These are phyloP conservation scores for Abortiporus biennis DNA, from an alignment of 1,284 basidiomycete genomes.

Conservation along the genomic window DNA sequence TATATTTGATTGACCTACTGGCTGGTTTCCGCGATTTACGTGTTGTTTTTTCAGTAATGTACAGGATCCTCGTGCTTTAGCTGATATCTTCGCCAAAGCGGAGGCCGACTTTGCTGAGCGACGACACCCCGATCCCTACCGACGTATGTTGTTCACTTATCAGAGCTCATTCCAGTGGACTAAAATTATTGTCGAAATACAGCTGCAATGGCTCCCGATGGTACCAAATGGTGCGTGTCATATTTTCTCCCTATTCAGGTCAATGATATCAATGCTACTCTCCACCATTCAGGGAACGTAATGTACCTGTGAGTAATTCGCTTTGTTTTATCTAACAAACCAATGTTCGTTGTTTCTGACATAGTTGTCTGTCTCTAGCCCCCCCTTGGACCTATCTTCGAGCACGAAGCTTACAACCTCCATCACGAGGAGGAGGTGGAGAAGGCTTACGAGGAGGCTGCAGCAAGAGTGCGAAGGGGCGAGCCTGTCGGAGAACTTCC, in stretches of 20 bases:
- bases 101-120: slow-evolving; percentile 68
- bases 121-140: slow-evolving; percentile 89
- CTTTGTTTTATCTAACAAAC: not conserved
- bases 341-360: too few species aligned
- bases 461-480: too few species aligned
- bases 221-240: slow-evolving; percentile 88
- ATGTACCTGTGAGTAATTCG: slow-evolving; percentile 51
- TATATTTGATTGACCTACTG: not conserved
- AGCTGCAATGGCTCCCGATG: slow-evolving; percentile 78
- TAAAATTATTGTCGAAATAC: slow-evolving; percentile 13
- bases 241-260: slow-evolving; percentile 2
- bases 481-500: too few species aligned
- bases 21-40: too few species aligned
- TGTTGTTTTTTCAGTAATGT: slow-evolving; percentile 56
- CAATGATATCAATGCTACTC: not conserved
- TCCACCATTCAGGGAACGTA: slow-evolving; percentile 54
- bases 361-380: slow-evolving; percentile 1
- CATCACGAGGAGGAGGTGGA: too few species aligned
- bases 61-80: slow-evolving; percentile 81
- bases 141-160: slow-evolving; percentile 52
- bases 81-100: slow-evolving; percentile 74
- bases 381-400: slow-evolving; percentile 5
- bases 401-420: slow-evolving; percentile 6
- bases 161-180: slow-evolving; percentile 6
- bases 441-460: too few species aligned